phyloP scores from a whole-genome alignment of 2,329 filamentous ascomycete species.

The Fonsecaea multimorphosa region DNA sequence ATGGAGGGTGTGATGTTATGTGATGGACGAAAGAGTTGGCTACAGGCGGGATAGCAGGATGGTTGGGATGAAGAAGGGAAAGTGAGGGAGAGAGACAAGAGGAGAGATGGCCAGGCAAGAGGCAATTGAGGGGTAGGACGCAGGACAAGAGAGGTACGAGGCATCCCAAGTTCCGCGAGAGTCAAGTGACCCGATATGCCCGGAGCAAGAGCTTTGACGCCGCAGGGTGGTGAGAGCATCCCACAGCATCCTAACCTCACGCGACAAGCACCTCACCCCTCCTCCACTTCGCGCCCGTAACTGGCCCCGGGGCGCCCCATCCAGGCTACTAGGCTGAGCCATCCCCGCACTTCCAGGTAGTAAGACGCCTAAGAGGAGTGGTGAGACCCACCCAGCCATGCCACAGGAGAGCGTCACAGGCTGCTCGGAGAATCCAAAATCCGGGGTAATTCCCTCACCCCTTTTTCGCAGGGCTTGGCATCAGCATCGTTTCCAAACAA shows the following conservation, averaged over 20 bases:
- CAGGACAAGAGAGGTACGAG: constrained; percentile 16
- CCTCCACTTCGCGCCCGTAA: constrained; percentile 8
- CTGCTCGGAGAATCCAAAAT: constrained; percentile 34
- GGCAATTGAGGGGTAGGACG: constrained; percentile 33
- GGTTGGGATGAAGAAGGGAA: constrained; percentile 23
- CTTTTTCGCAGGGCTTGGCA: not conserved
- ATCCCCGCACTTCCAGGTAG: constrained; percentile 28
- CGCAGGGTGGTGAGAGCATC: not conserved
- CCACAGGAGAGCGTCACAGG: constrained; percentile 3
- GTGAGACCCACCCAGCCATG: not conserved
- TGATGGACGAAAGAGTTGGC: constrained; percentile 13
- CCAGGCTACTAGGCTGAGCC: constrained; percentile 19
- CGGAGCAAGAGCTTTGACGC: not conserved
- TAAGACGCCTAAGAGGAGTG: not conserved
- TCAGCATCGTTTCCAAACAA: constrained; percentile 14
- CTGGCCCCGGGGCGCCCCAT: not conserved
- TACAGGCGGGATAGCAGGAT: constrained; percentile 15
- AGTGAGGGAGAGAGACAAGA: constrained; percentile 17
- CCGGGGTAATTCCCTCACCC: constrained; percentile 29
- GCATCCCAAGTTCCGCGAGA: constrained; percentile 7
- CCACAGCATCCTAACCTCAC: constrained; percentile 23
- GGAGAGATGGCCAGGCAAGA: constrained; percentile 21
- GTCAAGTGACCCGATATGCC: constrained; percentile 33
- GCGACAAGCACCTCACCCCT: constrained; percentile 28
- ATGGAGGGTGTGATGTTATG: constrained; percentile 15